A percentile compares a stretch with the other conserved stretches of the same genome.
phyloP scores from a whole-genome alignment of 2,329 filamentous ascomycete genomes.

The Pyricularia sp. region DNA sequence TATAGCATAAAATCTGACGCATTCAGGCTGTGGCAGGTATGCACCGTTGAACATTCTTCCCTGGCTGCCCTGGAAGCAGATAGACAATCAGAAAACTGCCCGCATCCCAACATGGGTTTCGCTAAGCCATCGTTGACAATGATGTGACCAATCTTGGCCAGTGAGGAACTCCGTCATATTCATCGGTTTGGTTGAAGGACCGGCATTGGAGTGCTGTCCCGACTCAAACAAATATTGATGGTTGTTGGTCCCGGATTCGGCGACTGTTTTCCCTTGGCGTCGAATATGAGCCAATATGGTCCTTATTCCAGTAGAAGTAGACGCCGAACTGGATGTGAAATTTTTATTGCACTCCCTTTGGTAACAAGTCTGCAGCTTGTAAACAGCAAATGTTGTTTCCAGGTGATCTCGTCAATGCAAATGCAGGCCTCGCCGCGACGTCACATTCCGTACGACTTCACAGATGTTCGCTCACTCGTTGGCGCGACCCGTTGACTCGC shows the following conservation, averaged over 20 bases:
- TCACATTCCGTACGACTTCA: not conserved
- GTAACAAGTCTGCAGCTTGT: not conserved
- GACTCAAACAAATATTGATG: not conserved
- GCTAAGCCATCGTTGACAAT: not conserved
- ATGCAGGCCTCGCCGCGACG: not conserved
- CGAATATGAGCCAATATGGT: not conserved
- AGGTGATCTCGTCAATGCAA: too few species aligned
- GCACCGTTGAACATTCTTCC: not conserved
- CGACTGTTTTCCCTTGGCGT: not conserved
- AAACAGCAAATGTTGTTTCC: not conserved
- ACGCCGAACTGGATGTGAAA: not conserved
- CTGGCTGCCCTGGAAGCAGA: too few species aligned
- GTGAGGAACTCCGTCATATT: too few species aligned
- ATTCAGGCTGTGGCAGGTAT: not conserved
- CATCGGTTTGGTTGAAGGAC: too few species aligned
- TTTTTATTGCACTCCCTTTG: not conserved
- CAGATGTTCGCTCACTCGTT: not conserved
- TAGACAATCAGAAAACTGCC: too few species aligned
- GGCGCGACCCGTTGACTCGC: too few species aligned
- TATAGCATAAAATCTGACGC: not conserved
- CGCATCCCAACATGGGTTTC: not conserved
- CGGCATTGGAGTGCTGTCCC: not conserved
- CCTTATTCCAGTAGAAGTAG: not conserved
- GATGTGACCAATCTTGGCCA: not conserved
- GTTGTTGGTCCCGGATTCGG: not conserved